Evolutionary conservation across 768 basidiomycete genomes (phyloP).

Genomic region (Lactarius pseudohatsudake): DNA sequence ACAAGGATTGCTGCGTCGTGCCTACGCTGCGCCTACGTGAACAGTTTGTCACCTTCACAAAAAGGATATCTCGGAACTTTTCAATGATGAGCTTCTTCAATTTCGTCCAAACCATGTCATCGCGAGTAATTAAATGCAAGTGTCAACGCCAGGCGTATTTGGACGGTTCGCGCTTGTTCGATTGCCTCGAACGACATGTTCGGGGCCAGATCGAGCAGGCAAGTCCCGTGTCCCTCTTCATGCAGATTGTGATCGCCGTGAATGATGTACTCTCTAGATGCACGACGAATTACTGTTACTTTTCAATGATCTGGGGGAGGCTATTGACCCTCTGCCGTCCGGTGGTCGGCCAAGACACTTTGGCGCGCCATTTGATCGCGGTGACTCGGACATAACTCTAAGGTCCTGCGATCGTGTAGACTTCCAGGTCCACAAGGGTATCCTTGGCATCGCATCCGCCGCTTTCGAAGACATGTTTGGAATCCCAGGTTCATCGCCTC

Average conservation of each 20-base stretch:
- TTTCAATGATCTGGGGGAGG: not conserved
- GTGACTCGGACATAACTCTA: constrained; percentile 47
- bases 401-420: constrained; percentile 52
- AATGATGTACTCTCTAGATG: not conserved
- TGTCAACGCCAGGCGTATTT: not conserved
- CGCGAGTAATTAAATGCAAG: not conserved
- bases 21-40: not conserved
- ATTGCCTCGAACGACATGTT: constrained; percentile 4
- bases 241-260: too few relatives aligned
- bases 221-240: not conserved
- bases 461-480: constrained; percentile 59
- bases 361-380: constrained; percentile 20
- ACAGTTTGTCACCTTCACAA: not conserved
- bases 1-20: not conserved
- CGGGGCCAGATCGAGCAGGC: not conserved
- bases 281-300: not conserved
- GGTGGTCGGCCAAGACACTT: not conserved
- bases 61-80: not conserved
- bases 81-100: not conserved
- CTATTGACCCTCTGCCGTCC: not conserved
- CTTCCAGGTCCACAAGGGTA: constrained; percentile 54
- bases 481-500: not conserved
- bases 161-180: not conserved
- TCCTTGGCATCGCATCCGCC: constrained; percentile 56
- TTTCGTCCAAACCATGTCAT: constrained; percentile 3